Evolutionary conservation across 345 rosid genomes (phyloP).

Genomic region (Chamaenerion angustifolium): DNA sequence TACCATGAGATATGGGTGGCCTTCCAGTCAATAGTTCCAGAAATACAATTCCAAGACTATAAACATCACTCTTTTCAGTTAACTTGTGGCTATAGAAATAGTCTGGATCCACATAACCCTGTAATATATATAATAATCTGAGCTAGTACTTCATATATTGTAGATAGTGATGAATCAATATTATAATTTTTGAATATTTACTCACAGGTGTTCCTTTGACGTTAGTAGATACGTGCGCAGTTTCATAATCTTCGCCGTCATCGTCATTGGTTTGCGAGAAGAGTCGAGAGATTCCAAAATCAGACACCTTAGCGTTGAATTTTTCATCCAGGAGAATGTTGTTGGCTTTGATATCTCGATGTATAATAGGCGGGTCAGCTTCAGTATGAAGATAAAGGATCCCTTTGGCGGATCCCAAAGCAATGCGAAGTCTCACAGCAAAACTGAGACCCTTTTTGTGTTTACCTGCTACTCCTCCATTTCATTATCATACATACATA

Average conservation of each 20-base stretch:
- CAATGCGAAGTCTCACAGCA: slow-evolving; percentile 51
- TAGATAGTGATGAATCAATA: too few relatives aligned
- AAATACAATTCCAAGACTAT: slow-evolving; percentile 81
- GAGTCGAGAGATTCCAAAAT: slow-evolving; percentile 88
- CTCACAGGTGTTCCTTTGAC: slow-evolving; percentile 92
- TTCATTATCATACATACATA: slow-evolving; percentile 24
- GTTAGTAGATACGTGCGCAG: slow-evolving; percentile 73
- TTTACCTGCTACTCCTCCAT: slow-evolving; percentile 15
- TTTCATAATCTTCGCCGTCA: slow-evolving; percentile 59
- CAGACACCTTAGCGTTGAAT: slow-evolving; percentile 74
- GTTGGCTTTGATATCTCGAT: slow-evolving; percentile 93
- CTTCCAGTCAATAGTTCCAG: slow-evolving; percentile 79
- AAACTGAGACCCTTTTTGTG: slow-evolving; percentile 25
- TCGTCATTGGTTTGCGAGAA: slow-evolving; percentile 70
- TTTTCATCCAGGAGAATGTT: slow-evolving; percentile 68
- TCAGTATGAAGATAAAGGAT: slow-evolving; percentile 81
- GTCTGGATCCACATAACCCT: slow-evolving; percentile 89
- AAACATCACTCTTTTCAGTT: slow-evolving; percentile 89
- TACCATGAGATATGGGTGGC: slow-evolving; percentile 79
- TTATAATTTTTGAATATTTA: slow-evolving; percentile 6
- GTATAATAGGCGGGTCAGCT: slow-evolving; percentile 91
- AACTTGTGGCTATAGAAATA: slow-evolving; percentile 76
- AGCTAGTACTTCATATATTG: too few relatives aligned
- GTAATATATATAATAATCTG: too few relatives aligned
- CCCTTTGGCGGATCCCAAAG: slow-evolving; percentile 78